Base-by-base conservation (phyloP, 768 basidiomycete species). In the Russula earlei region DNA sequence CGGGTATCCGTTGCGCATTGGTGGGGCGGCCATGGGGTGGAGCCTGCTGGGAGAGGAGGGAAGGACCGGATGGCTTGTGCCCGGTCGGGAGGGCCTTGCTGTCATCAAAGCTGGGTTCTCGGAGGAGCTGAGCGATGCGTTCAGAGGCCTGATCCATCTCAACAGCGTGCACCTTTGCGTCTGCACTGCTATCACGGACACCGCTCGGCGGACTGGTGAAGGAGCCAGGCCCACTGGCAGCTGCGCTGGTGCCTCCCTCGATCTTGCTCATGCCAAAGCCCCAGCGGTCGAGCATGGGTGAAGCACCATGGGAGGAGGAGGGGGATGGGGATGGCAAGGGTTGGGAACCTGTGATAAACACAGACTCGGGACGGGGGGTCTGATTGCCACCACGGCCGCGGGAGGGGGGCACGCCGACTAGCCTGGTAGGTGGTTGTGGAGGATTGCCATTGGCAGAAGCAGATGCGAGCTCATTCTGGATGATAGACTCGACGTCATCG, bases 331-430 rank as follows among this genome's bases (percentile, higher is more conserved):
- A 90, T 0, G 95, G 95, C 5, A 99, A 77, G 0, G 95, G 95
- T 66, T 93, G 95, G 0, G 88, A 91, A 27, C 88, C 91, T 5
- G 91, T 95, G 69, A 97, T 95, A 74, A 87, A 83, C 47, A 85
- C 74, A 8, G 75, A 77, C 64, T 96, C 92, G 14, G 79, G 76
- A 44, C 93, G 78, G 1, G 95, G 95, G 0, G 95, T 98, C 70
- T 97, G 95, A 68, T 96, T 95, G 0, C 95, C 95, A 6, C 94
- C 92, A 37, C 95, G 79, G 8, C 94, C 94, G 62, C 91, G 91
- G 36, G 85, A 86, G 0, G 89, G 90, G 0, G 95, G 95, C 0
- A 99, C 95, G 45, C 95, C 95, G 50, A 95, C 85, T 44, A 99
- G 77, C 58, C 85, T 85, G 1, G 82, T 80, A 10, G 66, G 74